Conservation (phyloP, 305 asterid genomes). For the Ajuga reptans region DNA sequence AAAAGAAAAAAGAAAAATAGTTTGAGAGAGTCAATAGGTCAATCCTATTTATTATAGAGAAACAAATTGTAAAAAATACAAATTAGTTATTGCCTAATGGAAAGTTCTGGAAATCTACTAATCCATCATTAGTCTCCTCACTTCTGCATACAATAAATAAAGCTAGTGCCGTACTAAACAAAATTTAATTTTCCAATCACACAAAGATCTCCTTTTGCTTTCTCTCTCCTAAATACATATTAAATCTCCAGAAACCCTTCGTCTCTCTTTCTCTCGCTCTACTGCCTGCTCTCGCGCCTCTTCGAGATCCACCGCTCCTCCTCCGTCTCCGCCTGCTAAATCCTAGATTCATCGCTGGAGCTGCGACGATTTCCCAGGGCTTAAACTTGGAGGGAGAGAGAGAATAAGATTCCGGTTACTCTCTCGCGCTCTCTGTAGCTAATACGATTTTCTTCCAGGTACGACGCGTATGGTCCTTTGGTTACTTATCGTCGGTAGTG, state of each 20-base stretch:
- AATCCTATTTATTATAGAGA: too few relatives aligned
- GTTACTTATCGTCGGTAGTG: background rate
- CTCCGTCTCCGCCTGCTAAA: slow-evolving; percentile 17
- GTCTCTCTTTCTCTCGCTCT: background rate
- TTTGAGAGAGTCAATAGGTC: too few relatives aligned
- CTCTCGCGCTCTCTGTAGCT: slow-evolving; percentile 23
- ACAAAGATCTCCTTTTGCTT: slow-evolving; percentile 14
- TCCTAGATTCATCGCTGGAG: slow-evolving; percentile 34
- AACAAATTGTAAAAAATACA: background rate
- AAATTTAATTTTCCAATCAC: background rate
- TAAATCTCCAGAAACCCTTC: slow-evolving; percentile 25
- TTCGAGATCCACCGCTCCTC: slow-evolving; percentile 26
- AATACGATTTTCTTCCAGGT: slow-evolving; percentile 28
- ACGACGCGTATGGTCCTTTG: slow-evolving; percentile 7
- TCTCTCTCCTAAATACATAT: background rate
- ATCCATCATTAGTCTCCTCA: background rate
- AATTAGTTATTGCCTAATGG: background rate
- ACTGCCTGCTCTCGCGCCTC: slow-evolving; percentile 22
- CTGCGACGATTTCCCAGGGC: slow-evolving; percentile 8
- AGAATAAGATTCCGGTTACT: slow-evolving; percentile 16
- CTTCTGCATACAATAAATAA: too few relatives aligned
- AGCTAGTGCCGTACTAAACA: too few relatives aligned
- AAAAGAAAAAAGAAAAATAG: too few relatives aligned
- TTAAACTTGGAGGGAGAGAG: slow-evolving; percentile 14
- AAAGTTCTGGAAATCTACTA: slow-evolving; percentile 20